Conservation (phyloP, 257 asterid genomes). For the Verbena officinalis region DNA sequence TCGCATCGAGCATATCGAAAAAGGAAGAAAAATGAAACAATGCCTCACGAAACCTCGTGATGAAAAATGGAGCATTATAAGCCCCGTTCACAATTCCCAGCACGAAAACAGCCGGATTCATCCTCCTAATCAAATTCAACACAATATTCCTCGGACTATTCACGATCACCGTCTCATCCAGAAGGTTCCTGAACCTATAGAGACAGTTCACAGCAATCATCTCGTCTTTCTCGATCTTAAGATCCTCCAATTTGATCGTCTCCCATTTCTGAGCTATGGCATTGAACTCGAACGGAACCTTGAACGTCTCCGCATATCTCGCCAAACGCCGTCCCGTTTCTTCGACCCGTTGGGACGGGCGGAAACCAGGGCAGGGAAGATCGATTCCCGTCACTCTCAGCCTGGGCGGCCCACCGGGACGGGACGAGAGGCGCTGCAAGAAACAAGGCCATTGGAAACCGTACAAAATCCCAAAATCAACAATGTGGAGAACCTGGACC, state of each 20-base stretch:
- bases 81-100: slow-evolving; percentile 38
- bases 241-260: slow-evolving; percentile 37
- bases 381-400: slow-evolving; percentile 41
- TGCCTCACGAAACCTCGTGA: slow-evolving; percentile 39
- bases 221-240: slow-evolving; percentile 34
- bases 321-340: slow-evolving; percentile 42
- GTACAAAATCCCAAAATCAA: slow-evolving; percentile 38
- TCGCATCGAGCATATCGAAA: slow-evolving; percentile 39
- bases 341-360: slow-evolving; percentile 37
- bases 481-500: slow-evolving; percentile 32
- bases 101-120: slow-evolving; percentile 38
- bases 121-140: slow-evolving; percentile 34
- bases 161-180: slow-evolving; percentile 38
- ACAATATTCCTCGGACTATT: slow-evolving; percentile 37
- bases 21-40: slow-evolving; percentile 38
- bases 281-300: slow-evolving; percentile 37
- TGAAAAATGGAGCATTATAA: slow-evolving; percentile 41
- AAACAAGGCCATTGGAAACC: slow-evolving; percentile 45
- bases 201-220: slow-evolving; percentile 37
- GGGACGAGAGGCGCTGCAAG: slow-evolving; percentile 31
- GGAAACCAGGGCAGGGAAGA: slow-evolving; percentile 42
- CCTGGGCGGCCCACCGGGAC: slow-evolving; percentile 42
- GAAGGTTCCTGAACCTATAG: slow-evolving; percentile 31
- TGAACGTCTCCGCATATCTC: slow-evolving; percentile 34
- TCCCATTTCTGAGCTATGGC: slow-evolving; percentile 44